Evolutionary conservation across 2,329 filamentous ascomycete species (phyloP).

Genomic region (Volutella citrinella): DNA sequence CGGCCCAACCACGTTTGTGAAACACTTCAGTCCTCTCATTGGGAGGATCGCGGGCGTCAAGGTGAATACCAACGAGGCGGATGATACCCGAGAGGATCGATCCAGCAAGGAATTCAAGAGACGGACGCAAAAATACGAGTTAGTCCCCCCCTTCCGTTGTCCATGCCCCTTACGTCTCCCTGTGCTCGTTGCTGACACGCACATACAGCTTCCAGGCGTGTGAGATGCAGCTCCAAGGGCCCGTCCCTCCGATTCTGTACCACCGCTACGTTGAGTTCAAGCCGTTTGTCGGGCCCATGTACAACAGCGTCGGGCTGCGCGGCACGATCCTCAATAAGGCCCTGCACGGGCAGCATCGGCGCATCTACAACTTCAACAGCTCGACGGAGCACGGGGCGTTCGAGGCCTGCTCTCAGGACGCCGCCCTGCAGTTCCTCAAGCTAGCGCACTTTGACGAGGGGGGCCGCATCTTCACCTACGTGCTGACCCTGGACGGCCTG

Average conservation of each 20-base stretch:
- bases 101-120: constrained; percentile 40
- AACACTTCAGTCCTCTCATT: constrained; percentile 86
- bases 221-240: constrained; percentile 82
- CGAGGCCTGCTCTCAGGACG: constrained; percentile 62
- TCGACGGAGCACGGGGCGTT: constrained; percentile 72
- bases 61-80: constrained; percentile 57
- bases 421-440: constrained; percentile 78
- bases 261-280: constrained; percentile 93
- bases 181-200: constrained; percentile 10
- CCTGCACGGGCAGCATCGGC: constrained; percentile 83
- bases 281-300: constrained; percentile 87
- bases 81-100: constrained; percentile 32
- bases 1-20: constrained; percentile 71
- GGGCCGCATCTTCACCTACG: constrained; percentile 85
- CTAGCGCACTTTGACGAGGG: constrained; percentile 85
- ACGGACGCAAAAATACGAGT: constrained; percentile 73
- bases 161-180: too few species aligned
- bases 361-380: constrained; percentile 84
- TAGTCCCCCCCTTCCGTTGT: constrained; percentile 29
- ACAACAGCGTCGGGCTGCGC: constrained; percentile 71
- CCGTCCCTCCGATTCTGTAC: constrained; percentile 76
- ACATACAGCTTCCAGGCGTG: constrained; percentile 78
- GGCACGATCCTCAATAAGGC: constrained; percentile 80
- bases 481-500: constrained; percentile 81
- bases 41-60: constrained; percentile 75